Evolutionary conservation across 106 monocot genomes (phyloP).

Genomic region (Dendrobium nobile): DNA sequence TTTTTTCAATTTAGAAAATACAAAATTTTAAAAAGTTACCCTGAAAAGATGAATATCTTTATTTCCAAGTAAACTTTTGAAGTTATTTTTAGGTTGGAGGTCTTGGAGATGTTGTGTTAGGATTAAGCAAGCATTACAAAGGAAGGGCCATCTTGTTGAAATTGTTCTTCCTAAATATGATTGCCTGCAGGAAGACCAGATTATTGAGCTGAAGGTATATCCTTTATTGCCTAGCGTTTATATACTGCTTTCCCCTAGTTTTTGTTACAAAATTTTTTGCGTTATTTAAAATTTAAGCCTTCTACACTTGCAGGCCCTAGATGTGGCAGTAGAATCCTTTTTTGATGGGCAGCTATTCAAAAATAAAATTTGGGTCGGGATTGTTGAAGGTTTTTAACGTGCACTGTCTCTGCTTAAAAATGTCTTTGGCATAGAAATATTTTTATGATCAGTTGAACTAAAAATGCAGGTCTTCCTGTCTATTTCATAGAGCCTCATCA

Average conservation of each 20-base stretch:
- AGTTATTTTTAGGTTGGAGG: conserved; percentile 60
- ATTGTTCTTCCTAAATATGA: conserved; percentile 95
- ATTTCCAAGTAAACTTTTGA: conserved; percentile 5
- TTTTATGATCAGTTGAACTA: conserved; percentile 5
- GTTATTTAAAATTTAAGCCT: not conserved
- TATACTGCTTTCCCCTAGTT: not conserved
- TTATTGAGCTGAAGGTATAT: conserved; percentile 58
- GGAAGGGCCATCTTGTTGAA: conserved; percentile 83
- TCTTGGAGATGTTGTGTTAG: conserved; percentile 88
- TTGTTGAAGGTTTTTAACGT: conserved; percentile 43
- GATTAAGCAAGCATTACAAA: conserved; percentile 82
- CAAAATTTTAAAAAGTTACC: not conserved
- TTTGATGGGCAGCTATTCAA: conserved; percentile 78
- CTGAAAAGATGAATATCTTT: not conserved
- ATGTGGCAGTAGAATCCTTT: conserved; percentile 55
- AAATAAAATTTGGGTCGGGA: conserved; percentile 91
- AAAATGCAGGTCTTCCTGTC: conserved; percentile 77
- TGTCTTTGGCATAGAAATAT: not conserved
- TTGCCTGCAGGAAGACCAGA: conserved; percentile 54
- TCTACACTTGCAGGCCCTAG: conserved; percentile 49
- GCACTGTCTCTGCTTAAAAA: not conserved
- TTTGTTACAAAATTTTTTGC: not conserved
- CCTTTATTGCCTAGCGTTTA: not conserved
- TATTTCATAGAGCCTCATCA: conserved; percentile 95
- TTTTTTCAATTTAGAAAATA: not conserved